phyloP scores from a whole-genome alignment of 768 basidiomycete species.

The Chalciporus pseudorubinellus region DNA sequence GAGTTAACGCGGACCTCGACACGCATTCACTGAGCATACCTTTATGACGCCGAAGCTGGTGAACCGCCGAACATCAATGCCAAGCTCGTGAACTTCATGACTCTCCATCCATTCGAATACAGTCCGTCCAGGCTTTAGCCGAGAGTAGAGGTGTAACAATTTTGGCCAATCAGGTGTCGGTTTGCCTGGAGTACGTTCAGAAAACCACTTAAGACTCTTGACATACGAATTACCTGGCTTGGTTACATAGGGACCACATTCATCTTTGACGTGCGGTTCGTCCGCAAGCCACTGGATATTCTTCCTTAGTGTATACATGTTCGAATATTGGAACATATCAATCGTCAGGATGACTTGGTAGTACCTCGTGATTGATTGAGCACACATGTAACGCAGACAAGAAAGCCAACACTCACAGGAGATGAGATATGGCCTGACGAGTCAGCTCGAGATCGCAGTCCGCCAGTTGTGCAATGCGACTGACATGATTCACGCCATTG shows the following conservation, averaged over 20 bases:
- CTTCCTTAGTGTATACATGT: conserved; percentile 91
- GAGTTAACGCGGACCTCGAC: background rate
- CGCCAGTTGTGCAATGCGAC: conserved; percentile 86
- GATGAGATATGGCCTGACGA: conserved; percentile 84
- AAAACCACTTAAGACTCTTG: background rate
- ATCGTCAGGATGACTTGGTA: conserved; percentile 96
- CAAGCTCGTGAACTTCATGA: conserved; percentile 63
- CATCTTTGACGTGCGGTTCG: conserved; percentile 78
- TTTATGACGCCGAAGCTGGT: conserved; percentile 98
- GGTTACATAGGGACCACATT: conserved; percentile 92
- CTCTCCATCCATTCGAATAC: conserved; percentile 86
- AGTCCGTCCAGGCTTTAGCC: conserved; percentile 78
- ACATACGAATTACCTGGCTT: conserved; percentile 50
- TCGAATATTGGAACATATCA: conserved; percentile 97
- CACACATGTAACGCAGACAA: background rate
- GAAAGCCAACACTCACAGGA: conserved; percentile 58
- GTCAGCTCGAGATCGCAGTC: conserved; percentile 84
- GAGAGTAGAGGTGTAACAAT: conserved; percentile 82
- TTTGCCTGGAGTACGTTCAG: conserved; percentile 39
- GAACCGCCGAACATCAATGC: conserved; percentile 92
- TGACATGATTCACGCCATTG: conserved; percentile 89
- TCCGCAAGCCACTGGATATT: conserved; percentile 86
- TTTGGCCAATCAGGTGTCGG: conserved; percentile 82
- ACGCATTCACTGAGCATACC: conserved; percentile 35
- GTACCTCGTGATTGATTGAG: conserved; percentile 52